A percentile compares a stretch with the other conserved stretches of the same genome.
These are phyloP conservation scores for Saturnispora saitoi DNA, from an alignment of 805 yeast genomes.

Conservation along the genomic window DNA sequence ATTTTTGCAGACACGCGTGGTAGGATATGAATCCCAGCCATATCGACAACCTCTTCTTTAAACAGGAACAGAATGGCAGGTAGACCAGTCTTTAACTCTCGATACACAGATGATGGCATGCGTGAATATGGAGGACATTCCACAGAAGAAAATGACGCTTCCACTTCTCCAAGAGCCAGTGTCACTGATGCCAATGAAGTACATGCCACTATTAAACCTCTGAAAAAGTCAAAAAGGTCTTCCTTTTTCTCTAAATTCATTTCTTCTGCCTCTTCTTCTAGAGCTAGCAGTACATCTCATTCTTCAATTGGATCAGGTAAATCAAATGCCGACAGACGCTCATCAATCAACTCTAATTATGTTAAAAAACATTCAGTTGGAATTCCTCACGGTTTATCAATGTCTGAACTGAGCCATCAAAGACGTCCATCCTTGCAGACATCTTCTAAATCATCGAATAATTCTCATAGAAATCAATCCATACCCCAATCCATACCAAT, in stretches of 20 bases:
- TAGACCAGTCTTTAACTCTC: constrained; percentile 4
- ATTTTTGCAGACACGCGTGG: not conserved
- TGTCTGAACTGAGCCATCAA: constrained; percentile 1
- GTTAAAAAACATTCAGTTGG: constrained; percentile 2
- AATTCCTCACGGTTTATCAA: not conserved
- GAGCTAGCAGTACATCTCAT: constrained; percentile 5
- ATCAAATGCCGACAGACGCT: constrained; percentile 1
- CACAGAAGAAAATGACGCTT: not conserved
- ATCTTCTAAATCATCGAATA: not conserved
- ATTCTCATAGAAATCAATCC: not conserved
- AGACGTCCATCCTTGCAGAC: constrained; percentile 5
- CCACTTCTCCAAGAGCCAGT: not conserved
- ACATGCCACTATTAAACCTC: not conserved
- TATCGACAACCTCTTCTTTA: not conserved
- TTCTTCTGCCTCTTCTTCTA: constrained; percentile 3
- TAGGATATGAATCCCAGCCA: not conserved
- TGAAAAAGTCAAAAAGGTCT: constrained; percentile 3
- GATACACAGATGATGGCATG: not conserved
- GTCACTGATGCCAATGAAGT: not conserved
- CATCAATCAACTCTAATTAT: constrained; percentile 1
- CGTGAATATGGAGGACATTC: not conserved
- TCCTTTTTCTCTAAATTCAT: constrained; percentile 8
- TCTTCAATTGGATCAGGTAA: not conserved
- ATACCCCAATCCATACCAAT: constrained; percentile 12
- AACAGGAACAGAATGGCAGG: not conserved